phyloP scores from a whole-genome alignment of 1,139 yeast species.

The Hyphopichia burtonii region DNA sequence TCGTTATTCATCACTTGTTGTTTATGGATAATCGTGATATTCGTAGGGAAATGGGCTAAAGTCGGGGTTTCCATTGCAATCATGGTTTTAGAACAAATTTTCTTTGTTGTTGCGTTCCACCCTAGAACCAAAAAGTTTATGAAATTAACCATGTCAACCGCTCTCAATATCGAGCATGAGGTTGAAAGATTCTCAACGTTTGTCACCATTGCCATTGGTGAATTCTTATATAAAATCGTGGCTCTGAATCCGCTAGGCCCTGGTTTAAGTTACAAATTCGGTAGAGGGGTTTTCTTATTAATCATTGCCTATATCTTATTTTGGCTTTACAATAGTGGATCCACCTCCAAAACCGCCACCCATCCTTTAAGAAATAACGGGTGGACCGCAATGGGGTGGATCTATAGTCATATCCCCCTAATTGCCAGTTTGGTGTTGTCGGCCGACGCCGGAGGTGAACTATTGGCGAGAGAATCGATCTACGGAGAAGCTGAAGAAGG shows the following conservation, averaged over 20 bases:
- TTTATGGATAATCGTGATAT: slow-evolving; percentile 49
- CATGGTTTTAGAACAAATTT: slow-evolving; percentile 41
- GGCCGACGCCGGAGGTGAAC: slow-evolving; percentile 63
- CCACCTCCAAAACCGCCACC: slow-evolving; percentile 46
- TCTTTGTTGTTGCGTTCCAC: slow-evolving; percentile 37
- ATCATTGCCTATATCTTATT: slow-evolving; percentile 50
- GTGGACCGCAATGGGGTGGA: slow-evolving; percentile 46
- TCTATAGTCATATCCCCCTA: slow-evolving; percentile 52
- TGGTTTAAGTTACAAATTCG: slow-evolving; percentile 46
- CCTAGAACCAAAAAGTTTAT: slow-evolving; percentile 46
- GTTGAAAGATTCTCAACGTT: slow-evolving; percentile 61
- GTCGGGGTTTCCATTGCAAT: slow-evolving; percentile 46
- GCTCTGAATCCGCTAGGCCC: slow-evolving; percentile 46
- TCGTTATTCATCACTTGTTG: slow-evolving; percentile 30
- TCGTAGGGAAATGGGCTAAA: slow-evolving; percentile 45
- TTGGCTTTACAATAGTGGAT: slow-evolving; percentile 58
- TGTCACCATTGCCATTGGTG: slow-evolving; percentile 66
- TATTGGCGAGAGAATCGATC: slow-evolving; percentile 19
- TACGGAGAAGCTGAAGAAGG: slow-evolving; percentile 18
- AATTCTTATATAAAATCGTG: slow-evolving; percentile 59
- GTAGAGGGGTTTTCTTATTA: slow-evolving; percentile 50
- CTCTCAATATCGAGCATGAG: slow-evolving; percentile 65
- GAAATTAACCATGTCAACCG: slow-evolving; percentile 51
- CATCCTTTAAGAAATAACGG: slow-evolving; percentile 58
- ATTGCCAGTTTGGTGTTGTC: slow-evolving; percentile 52